Base-by-base conservation (phyloP, 108 stramenopile species). In the Stephanodiscus triporus region DNA sequence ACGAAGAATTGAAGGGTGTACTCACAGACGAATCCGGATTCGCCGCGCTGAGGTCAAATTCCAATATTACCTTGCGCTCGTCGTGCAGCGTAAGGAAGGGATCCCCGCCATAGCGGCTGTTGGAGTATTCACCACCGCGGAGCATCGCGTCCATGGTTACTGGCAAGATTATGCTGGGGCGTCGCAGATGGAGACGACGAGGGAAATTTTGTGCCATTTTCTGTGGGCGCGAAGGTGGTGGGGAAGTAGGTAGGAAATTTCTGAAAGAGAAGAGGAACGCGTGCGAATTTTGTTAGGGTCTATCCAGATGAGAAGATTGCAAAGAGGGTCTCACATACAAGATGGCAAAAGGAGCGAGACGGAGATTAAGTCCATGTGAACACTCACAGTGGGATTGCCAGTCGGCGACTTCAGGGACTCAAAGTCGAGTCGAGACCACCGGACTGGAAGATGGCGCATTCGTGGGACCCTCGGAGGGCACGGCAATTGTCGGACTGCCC, bases 1-100 rank as follows among this genome's bases (percentile, higher is more conserved):
- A 59, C 58, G n/a, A 19, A 59, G 29, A 59, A 30, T 59, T 59
- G 58, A 16, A 59, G 19, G 36, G 58, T 59, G 34, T 59, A 59
- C 58, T n/a, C 30, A 59, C 38, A 59, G 13, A 37, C 30, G n/a
- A 59, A 14, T 59, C 38, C 0, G 58, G 58, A 14, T 37, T 14
- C 4, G 58, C 14, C 6, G 1, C 13, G 37, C 58, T 36, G 5
- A 59, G 36, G n/a, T 59, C 58, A 36, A 59, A 59, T 59, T 59
- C 58, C 58, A 59, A 38, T 59, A 59, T 14, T 19, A 17, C 58
- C 58, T 59, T 59, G 58, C 58, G 58, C 13, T 34, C 34, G 6
- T 30, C 58, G 17, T 27, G 26, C 58, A 59, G n/a, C 1, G 58
- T 19, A 5, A 59, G 17, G 37, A 59, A 59, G 58, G 58, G 58